A percentile compares a stretch with the other conserved stretches of the same genome.
Conservation (phyloP, 768 basidiomycete species). For the Amanita muscaria region DNA sequence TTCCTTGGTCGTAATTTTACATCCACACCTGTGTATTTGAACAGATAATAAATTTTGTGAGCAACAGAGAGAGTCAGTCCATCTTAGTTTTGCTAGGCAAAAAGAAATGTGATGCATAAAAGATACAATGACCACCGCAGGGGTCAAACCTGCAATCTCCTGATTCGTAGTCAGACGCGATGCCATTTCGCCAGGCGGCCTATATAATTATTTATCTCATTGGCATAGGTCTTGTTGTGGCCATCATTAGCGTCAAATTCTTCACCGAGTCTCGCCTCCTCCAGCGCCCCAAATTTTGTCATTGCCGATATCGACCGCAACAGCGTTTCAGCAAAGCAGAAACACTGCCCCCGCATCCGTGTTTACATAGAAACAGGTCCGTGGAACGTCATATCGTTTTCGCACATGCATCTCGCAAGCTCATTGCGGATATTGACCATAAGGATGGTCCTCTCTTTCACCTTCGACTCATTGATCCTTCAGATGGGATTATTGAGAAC, state of each 20-base stretch:
- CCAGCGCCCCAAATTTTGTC: conserved; percentile 74
- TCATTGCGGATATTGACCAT: conserved; percentile 93
- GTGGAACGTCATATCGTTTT: too few relatives aligned
- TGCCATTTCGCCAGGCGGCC: conserved; percentile 92
- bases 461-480: conserved; percentile 87
- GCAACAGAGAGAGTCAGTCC: too few relatives aligned
- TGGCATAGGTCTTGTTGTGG: conserved; percentile 7
- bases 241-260: too few relatives aligned
- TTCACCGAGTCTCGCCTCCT: conserved; percentile 87
- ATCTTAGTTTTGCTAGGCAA: too few relatives aligned
- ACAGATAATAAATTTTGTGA: too few relatives aligned
- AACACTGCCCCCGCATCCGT: conserved; percentile 50
- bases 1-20: too few relatives aligned
- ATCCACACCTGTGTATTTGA: too few relatives aligned
- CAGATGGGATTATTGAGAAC: conserved; percentile 54
- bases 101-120: neutral
- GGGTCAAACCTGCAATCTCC: conserved; percentile 92
- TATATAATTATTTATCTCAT: too few relatives aligned
- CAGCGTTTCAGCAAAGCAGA: conserved; percentile 65
- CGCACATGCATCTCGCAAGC: conserved; percentile 90
- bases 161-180: conserved; percentile 91
- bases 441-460: conserved; percentile 73
- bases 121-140: conserved; percentile 62
- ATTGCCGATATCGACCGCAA: conserved; percentile 67
- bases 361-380: conserved; percentile 84